Conservation (phyloP, 2,329 filamentous ascomycete species). For the Coniella vitis region DNA sequence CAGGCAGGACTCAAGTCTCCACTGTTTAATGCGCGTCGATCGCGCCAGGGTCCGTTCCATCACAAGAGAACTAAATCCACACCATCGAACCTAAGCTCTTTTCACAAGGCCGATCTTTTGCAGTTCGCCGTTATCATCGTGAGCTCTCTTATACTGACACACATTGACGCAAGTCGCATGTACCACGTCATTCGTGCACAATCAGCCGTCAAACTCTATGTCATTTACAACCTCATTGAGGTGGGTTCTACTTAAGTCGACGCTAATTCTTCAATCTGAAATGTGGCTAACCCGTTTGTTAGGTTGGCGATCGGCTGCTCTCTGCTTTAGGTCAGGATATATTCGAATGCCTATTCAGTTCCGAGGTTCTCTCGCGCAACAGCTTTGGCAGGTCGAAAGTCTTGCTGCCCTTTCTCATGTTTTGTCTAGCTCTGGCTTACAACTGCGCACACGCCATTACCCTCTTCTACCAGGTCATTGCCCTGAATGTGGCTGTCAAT, state of each 20-base stretch:
- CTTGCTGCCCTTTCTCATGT: constrained; percentile 83
- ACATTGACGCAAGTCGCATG: constrained; percentile 91
- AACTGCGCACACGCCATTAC: constrained; percentile 82
- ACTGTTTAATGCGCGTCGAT: constrained; percentile 18
- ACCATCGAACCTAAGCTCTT: constrained; percentile 76
- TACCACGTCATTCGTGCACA: constrained; percentile 96
- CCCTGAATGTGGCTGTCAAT: constrained; percentile 95
- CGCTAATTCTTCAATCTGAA: background rate
- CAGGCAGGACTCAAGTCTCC: constrained; percentile 1
- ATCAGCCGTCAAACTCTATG: constrained; percentile 95
- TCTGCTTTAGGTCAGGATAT: constrained; percentile 93
- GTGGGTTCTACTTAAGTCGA: constrained; percentile 30
- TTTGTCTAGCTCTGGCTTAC: constrained; percentile 77
- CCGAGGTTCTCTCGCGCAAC: constrained; percentile 84
- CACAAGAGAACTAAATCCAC: constrained; percentile 76
- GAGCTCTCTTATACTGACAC: constrained; percentile 80
- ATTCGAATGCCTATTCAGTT: constrained; percentile 88
- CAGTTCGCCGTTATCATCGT: constrained; percentile 83
- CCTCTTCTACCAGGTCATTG: constrained; percentile 95
- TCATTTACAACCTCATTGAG: constrained; percentile 97
- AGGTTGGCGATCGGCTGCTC: constrained; percentile 79
- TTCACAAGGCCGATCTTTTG: constrained; percentile 91
- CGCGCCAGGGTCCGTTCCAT: constrained; percentile 32
- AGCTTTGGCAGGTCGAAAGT: constrained; percentile 86
- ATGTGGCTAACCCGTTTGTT: background rate